Conservation (phyloP, 768 basidiomycete genomes). For the Serpula lacrymans region DNA sequence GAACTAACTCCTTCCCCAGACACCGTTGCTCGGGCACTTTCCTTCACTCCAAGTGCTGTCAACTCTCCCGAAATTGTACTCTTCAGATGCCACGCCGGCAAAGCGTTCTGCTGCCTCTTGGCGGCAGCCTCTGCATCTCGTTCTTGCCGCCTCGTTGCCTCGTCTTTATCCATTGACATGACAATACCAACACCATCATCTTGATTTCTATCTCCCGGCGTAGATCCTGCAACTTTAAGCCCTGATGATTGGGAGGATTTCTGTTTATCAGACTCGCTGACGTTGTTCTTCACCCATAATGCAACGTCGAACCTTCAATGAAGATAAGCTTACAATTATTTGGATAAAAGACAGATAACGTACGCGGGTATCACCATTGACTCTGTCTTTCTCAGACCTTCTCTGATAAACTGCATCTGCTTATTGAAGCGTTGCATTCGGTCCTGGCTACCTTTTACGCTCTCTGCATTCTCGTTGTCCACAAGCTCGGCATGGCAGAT, state of each 20-base stretch:
- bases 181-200: conserved; percentile 85
- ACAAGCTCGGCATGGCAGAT: conserved; percentile 83
- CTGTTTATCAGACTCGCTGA: conserved; percentile 59
- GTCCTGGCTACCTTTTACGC: conserved; percentile 82
- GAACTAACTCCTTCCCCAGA: conserved; percentile 36
- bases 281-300: conserved; percentile 75
- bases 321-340: conserved; percentile 1
- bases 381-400: conserved; percentile 87
- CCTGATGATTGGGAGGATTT: conserved; percentile 50
- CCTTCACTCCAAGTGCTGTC: conserved; percentile 81
- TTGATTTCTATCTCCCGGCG: conserved; percentile 49
- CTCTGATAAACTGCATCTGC: conserved; percentile 84
- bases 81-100: conserved; percentile 94
- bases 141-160: conserved; percentile 67
- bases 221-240: conserved; percentile 73
- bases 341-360: conserved; percentile 24
- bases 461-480: conserved; percentile 90
- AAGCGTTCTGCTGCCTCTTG: conserved; percentile 84
- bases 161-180: conserved; percentile 86
- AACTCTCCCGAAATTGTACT: conserved; percentile 93
- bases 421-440: conserved; percentile 94
- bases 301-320: conserved; percentile 71
- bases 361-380: conserved; percentile 81
- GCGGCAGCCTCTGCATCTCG: conserved; percentile 79
- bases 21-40: conserved; percentile 57